Evolutionary conservation across 176 grass and related monocot species (phyloP).

Genomic region (Lolium rigidum): DNA sequence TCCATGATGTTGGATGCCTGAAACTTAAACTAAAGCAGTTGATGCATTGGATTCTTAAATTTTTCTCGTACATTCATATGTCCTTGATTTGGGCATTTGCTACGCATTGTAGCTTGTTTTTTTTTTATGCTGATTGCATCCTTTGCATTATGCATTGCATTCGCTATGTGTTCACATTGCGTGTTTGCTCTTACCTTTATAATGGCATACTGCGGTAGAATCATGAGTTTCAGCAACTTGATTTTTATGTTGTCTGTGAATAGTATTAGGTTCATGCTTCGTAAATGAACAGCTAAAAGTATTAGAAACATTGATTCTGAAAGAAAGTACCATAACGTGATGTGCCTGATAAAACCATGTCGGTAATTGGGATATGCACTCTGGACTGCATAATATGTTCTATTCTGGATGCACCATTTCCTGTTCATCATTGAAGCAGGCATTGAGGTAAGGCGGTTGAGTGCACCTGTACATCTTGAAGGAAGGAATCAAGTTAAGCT

Average conservation of each 20-base stretch:
- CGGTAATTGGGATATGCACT: background rate
- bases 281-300: constrained; percentile 28
- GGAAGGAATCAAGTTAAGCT: constrained; percentile 44
- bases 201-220: constrained; percentile 7
- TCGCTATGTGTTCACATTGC: background rate
- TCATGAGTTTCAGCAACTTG: background rate
- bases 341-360: constrained; percentile 26
- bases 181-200: background rate
- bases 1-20: background rate
- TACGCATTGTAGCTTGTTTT: constrained; percentile 21
- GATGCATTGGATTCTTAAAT: background rate
- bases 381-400: background rate
- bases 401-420: constrained; percentile 46
- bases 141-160: background rate
- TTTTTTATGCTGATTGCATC: background rate
- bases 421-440: constrained; percentile 45
- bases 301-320: constrained; percentile 12
- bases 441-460: constrained; percentile 46
- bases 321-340: background rate
- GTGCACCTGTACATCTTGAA: constrained; percentile 45
- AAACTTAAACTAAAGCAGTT: background rate
- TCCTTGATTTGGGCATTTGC: background rate
- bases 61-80: background rate
- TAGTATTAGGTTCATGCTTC: constrained; percentile 18
- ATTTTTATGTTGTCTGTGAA: background rate